phyloP scores from a whole-genome alignment of 306 rosid genomes.

The Cicer pinnatifidum region DNA sequence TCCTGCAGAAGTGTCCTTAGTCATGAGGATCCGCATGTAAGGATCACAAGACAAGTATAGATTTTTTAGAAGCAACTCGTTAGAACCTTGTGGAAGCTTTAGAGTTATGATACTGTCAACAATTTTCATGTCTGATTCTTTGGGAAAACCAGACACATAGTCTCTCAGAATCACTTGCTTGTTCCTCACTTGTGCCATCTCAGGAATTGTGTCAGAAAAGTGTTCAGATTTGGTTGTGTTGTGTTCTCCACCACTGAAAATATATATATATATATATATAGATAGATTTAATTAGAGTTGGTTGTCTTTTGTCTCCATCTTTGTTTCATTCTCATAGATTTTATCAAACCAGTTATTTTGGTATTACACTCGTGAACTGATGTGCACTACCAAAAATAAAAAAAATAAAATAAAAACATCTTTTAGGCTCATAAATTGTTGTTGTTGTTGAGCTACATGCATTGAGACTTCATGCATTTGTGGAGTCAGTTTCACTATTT shows the following conservation, averaged over 20 bases:
- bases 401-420: no score
- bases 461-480: conserved; percentile 40
- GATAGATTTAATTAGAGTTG: no score
- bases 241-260: no score
- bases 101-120: conserved; percentile 36
- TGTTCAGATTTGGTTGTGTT: background rate
- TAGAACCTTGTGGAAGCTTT: conserved; percentile 48
- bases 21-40: conserved; percentile 46
- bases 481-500: conserved; percentile 49
- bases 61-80: conserved; percentile 57
- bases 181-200: conserved; percentile 49
- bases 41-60: conserved; percentile 72
- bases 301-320: no score
- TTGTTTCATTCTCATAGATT: no score
- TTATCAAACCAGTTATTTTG: no score
- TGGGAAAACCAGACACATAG: conserved; percentile 44
- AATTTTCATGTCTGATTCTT: conserved; percentile 47
- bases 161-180: conserved; percentile 49
- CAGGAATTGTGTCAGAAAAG: background rate
- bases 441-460: conserved; percentile 49
- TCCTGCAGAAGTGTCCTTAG: background rate
- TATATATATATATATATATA: no score
- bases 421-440: conserved; percentile 29
- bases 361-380: no score
- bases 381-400: no score